phyloP scores from a whole-genome alignment of 176 grass and related monocot genomes.

The Rhynchospora tenuis region DNA sequence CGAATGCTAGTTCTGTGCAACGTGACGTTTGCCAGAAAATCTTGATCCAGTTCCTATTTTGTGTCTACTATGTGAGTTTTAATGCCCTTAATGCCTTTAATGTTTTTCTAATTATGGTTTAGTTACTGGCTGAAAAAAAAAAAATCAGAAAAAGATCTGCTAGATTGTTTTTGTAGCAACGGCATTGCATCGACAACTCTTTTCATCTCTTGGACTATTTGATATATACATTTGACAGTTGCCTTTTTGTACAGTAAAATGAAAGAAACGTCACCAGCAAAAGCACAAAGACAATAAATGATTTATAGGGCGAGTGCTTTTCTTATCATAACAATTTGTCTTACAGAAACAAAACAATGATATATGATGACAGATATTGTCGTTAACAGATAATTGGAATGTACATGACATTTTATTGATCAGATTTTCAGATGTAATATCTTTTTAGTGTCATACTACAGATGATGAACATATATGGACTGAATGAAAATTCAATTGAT shows the following conservation, averaged over 20 bases:
- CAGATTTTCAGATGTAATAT: neutral
- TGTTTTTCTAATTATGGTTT: neutral
- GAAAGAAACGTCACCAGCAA: neutral
- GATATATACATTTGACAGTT: neutral
- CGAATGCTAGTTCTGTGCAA: neutral
- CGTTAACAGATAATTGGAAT: neutral
- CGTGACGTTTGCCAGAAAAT: neutral
- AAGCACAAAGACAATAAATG: neutral
- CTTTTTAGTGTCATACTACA: neutral
- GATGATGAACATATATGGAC: neutral
- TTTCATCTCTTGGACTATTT: neutral
- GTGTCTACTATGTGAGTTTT: neutral
- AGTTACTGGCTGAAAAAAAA: neutral
- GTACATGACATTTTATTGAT: neutral
- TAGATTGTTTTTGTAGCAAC: neutral
- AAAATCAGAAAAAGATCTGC: neutral
- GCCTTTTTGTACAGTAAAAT: neutral
- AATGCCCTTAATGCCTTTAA: neutral
- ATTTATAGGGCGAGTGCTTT: neutral
- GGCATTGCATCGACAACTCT: neutral
- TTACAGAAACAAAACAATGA: neutral
- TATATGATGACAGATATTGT: neutral
- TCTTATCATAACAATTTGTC: no score
- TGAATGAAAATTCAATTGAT: slow-evolving; percentile 1
- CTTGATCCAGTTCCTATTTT: neutral